Base-by-base conservation (phyloP, 108 stramenopile species). In the Cylindrotheca fusiformis region DNA sequence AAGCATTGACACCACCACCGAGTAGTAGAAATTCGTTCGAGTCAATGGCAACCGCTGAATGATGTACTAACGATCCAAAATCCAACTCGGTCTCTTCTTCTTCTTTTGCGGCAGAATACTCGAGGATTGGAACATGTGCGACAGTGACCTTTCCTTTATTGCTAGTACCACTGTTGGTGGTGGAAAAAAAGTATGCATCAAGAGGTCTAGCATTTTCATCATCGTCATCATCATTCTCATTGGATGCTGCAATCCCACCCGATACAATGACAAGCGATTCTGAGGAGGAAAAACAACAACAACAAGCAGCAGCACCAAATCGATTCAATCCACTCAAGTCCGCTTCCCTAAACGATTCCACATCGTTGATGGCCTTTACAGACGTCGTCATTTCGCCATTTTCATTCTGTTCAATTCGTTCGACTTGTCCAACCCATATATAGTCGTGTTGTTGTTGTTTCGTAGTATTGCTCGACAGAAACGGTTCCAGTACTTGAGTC, bases 1-100 rank as follows among this genome's bases (percentile, higher is more conserved):
- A 90, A 2, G 81, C 75, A 8, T 79, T 60, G n/a, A 85, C 84
- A 2, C 88, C 92, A 26, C 92, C 88, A 1, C 91, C 91, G 52
- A 87, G 48, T 2, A 76, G 30, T 0, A 76, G 25, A 10, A 78
- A 59, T 28, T 67, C 61, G 51, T 65, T 55, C 23, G 52, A 19
- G 17, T 65, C 68, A 14, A 85, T 28, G 23, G 67, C 3, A 12
- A 78, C 59, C 22, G 84, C 63, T 25, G 50, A 47, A 55, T 85
- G 81, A 67, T 87, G 84, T 30, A 85, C 80, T 26, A 83, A 55
- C 0, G 84, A 66, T 0, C 81, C 81, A 56, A 86, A 75, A 71
- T 85, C 84, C 21, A 59, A 33, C 14, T 41, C 36, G 36, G 6
- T 14, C 10, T 41, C 36, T 6, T 41, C 36, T 6, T 41, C 36